phyloP scores from a whole-genome alignment of 2,329 filamentous ascomycete genomes.

The Pseudocercospora cruenta region DNA sequence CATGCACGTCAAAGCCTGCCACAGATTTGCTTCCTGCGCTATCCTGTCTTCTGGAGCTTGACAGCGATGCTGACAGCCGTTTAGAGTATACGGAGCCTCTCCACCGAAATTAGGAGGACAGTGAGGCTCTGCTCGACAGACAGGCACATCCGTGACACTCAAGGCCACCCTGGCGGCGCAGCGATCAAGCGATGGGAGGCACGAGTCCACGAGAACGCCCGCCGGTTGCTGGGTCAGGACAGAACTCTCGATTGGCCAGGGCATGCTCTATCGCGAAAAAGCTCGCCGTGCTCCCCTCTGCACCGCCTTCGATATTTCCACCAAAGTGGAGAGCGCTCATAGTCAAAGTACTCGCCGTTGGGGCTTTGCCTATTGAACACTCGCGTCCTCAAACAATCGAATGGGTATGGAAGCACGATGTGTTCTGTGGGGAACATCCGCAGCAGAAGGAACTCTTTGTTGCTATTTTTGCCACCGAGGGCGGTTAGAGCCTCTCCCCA shows the following conservation, averaged over 20 bases:
- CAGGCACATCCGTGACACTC: slow-evolving; percentile 7
- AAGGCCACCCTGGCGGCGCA: slow-evolving; percentile 3
- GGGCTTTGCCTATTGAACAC: slow-evolving; percentile 10
- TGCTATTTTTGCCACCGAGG: slow-evolving; percentile 15
- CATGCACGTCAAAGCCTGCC: slow-evolving; percentile 1
- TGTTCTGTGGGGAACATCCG: slow-evolving; percentile 11
- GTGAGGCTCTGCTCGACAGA: slow-evolving; percentile 3
- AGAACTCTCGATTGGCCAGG: background rate
- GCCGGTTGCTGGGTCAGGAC: background rate
- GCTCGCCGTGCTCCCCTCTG: background rate
- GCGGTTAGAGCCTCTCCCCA: background rate
- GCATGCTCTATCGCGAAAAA: background rate
- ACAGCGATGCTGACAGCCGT: slow-evolving; percentile 8
- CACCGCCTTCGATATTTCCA: background rate
- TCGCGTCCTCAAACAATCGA: slow-evolving; percentile 26
- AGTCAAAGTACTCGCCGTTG: slow-evolving; percentile 3
- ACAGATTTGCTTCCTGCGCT: background rate
- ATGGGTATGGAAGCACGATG: slow-evolving; percentile 18
- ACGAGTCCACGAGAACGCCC: slow-evolving; percentile 4
- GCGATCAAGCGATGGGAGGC: background rate
- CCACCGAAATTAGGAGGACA: slow-evolving; percentile 8
- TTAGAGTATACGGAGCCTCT: background rate
- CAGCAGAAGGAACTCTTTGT: slow-evolving; percentile 17
- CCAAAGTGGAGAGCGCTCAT: background rate
- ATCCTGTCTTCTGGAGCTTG: slow-evolving; percentile 2